phyloP scores from a whole-genome alignment of 2,329 filamentous ascomycete genomes.

The Rhexocercosporidium sp. region DNA sequence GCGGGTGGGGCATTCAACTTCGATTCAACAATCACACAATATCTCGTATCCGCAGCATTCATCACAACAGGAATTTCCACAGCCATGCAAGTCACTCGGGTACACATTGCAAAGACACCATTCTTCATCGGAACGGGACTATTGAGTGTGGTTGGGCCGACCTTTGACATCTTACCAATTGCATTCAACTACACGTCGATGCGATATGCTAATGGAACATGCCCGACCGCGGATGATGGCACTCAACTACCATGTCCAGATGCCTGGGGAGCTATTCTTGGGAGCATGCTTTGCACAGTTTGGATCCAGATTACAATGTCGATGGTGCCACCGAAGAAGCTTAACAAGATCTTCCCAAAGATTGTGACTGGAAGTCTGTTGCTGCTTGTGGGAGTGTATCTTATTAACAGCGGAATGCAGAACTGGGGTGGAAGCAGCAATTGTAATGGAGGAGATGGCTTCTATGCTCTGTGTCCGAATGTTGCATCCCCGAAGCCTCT shows the following conservation, averaged over 20 bases:
- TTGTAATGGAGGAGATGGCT: constrained; percentile 52
- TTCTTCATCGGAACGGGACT: constrained; percentile 70
- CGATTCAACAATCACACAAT: constrained; percentile 57
- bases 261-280: constrained; percentile 69
- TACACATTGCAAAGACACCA: constrained; percentile 66
- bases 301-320: constrained; percentile 67
- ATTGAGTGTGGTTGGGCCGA: constrained; percentile 71
- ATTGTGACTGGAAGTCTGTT: constrained; percentile 72
- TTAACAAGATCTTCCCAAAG: constrained; percentile 70
- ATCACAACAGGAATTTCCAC: constrained; percentile 71
- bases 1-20: constrained; percentile 63
- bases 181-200: constrained; percentile 64
- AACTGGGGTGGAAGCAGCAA: constrained; percentile 72
- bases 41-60: constrained; percentile 71
- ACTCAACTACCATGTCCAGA: constrained; percentile 65
- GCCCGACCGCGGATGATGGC: constrained; percentile 60
- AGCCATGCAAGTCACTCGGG: constrained; percentile 68
- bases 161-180: constrained; percentile 70
- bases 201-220: constrained; percentile 69
- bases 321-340: constrained; percentile 63
- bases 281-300: constrained; percentile 54
- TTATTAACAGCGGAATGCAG: constrained; percentile 66
- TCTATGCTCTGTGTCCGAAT: constrained; percentile 61
- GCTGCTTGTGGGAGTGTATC: constrained; percentile 67
- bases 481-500: constrained; percentile 64